These are phyloP conservation scores for Salix caprea DNA, from an alignment of 345 rosid species.

Conservation along the genomic window DNA sequence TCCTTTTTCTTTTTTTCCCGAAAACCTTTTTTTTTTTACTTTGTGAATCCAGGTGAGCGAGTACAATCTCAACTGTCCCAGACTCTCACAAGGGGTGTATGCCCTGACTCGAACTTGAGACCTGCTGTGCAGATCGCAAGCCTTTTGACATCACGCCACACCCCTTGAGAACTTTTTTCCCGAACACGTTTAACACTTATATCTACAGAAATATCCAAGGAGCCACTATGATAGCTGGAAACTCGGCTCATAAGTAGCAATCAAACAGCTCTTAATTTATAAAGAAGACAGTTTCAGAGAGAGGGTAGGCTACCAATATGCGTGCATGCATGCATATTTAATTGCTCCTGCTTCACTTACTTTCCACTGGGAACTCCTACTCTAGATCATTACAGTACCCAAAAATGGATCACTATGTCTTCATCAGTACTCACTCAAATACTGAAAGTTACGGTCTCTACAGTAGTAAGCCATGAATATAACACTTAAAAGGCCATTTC, in stretches of 20 bases:
- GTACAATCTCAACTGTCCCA: no score
- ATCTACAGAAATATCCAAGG: background rate
- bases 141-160: no score
- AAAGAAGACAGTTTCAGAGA: background rate
- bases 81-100: no score
- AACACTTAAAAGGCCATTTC: conserved; percentile 23
- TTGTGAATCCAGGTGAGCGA: no score
- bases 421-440: conserved; percentile 1
- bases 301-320: background rate
- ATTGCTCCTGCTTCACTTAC: background rate
- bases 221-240: background rate
- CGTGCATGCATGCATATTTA: background rate
- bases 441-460: background rate
- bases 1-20: no score
- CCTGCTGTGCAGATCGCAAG: no score
- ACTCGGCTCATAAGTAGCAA: background rate
- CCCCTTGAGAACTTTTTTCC: background rate
- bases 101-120: no score
- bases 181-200: background rate
- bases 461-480: background rate
- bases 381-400: background rate
- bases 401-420: conserved; percentile 1
- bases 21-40: no score
- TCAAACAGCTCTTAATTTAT: background rate
- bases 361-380: background rate